These are phyloP conservation scores for Pseudocercospora eumusae DNA, from an alignment of 2,329 filamentous ascomycete genomes.

Conservation along the genomic window DNA sequence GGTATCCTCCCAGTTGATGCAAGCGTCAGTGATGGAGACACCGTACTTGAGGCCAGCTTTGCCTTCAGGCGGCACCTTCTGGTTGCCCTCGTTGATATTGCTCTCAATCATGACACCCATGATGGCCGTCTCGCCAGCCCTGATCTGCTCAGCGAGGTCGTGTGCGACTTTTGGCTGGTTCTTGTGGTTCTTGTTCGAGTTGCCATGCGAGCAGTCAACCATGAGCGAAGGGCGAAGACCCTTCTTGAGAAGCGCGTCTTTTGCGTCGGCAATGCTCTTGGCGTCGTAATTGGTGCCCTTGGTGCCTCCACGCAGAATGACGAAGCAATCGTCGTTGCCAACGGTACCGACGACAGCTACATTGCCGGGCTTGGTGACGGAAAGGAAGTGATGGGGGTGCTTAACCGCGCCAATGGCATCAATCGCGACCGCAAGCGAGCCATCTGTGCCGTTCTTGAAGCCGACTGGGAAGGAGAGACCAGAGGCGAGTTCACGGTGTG, in stretches of 20 bases:
- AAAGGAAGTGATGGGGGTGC: constrained; percentile 94
- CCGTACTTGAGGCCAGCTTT: constrained; percentile 85
- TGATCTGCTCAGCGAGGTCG: constrained; percentile 78
- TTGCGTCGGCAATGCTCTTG: constrained; percentile 78
- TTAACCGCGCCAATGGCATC: constrained; percentile 92
- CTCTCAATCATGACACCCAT: constrained; percentile 99
- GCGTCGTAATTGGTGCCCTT: constrained; percentile 93
- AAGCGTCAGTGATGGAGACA: constrained; percentile 95
- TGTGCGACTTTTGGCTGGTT: constrained; percentile 95
- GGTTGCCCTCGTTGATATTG: constrained; percentile 89
- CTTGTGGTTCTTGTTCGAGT: constrained; percentile 81
- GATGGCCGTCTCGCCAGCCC: constrained; percentile 78
- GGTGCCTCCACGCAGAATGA: constrained; percentile 89
- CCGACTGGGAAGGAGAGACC: constrained; percentile 96
- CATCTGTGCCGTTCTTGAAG: constrained; percentile 99
- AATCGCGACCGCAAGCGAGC: constrained; percentile 82
- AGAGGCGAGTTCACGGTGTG: constrained; percentile 91
- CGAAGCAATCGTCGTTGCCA: constrained; percentile 96
- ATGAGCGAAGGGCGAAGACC: constrained; percentile 75
- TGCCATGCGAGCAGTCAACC: constrained; percentile 98
- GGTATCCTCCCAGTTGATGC: constrained; percentile 92
- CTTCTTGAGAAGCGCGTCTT: constrained; percentile 73
- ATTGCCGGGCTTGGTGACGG: constrained; percentile 93
- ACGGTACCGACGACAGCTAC: constrained; percentile 92
- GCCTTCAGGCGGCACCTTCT: constrained; percentile 88